Percentiles rank a stretch among this genome's conserved stretches.
Conservation (phyloP, 202 grass and related monocot species). For the Saccharum hybrid region DNA sequence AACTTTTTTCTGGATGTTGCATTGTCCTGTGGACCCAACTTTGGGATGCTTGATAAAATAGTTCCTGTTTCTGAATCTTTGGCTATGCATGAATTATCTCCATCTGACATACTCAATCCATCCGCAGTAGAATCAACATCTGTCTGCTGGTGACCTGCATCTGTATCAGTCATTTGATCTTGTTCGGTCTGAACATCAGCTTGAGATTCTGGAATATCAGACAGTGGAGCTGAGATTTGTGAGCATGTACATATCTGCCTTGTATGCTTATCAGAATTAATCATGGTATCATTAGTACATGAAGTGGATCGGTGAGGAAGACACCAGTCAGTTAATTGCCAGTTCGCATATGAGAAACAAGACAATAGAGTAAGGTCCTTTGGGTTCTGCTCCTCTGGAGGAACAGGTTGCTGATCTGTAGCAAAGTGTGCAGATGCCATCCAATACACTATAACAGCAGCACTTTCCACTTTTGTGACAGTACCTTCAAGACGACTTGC, state of each 20-base stretch:
- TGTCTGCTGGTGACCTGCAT: conserved; percentile 36
- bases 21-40: conserved; percentile 70
- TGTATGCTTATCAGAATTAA: conserved; percentile 36
- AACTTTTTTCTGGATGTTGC: conserved; percentile 68
- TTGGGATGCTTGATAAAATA: conserved; percentile 55
- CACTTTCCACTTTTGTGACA: conserved; percentile 79
- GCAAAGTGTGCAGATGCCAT: conserved; percentile 76
- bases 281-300: conserved; percentile 40
- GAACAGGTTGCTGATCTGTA: conserved; percentile 60
- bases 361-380: conserved; percentile 89
- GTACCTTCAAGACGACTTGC: conserved; percentile 82
- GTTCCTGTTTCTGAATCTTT: conserved; percentile 63
- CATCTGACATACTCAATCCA: conserved; percentile 50
- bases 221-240: conserved; percentile 28
- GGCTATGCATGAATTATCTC: conserved; percentile 45
- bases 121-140: conserved; percentile 47
- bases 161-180: conserved; percentile 32
- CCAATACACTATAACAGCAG: conserved; percentile 87
- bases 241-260: conserved; percentile 17
- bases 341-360: conserved; percentile 71
- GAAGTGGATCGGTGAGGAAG: conserved; percentile 43
- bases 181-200: conserved; percentile 32
- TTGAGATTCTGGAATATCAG: conserved; percentile 45
- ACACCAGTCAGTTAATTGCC: conserved; percentile 97
- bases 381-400: conserved; percentile 77